These are phyloP conservation scores for Apiospora sp. DNA, from an alignment of 2,329 filamentous ascomycete species.

Conservation along the genomic window DNA sequence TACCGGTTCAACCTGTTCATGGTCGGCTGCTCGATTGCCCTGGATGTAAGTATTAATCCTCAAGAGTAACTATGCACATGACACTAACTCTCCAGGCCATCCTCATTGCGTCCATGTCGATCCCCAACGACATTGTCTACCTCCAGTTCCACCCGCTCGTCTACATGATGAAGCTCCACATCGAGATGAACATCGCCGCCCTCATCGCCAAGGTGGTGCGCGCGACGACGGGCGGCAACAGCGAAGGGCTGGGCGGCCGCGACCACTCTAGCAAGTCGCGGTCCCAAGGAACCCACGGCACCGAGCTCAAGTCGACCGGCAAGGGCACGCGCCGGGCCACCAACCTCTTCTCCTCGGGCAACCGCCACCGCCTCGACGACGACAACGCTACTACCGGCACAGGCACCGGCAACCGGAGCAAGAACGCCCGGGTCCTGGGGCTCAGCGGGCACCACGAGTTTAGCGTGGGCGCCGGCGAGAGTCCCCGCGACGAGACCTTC, in stretches of 20 bases:
- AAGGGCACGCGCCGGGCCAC: conserved; percentile 22
- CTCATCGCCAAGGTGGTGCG: conserved; percentile 30
- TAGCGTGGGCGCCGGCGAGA: background rate
- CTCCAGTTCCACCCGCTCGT: conserved; percentile 51
- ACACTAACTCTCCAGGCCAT: conserved; percentile 31
- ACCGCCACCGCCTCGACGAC: background rate
- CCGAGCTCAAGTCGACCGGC: conserved; percentile 1
- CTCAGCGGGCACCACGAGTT: conserved; percentile 6
- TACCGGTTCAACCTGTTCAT: conserved; percentile 55
- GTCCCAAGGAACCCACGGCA: background rate
- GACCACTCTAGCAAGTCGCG: background rate
- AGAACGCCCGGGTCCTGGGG: conserved; percentile 27
- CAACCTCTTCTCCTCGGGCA: background rate
- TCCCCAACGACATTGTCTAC: conserved; percentile 54
- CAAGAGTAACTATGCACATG: no score
- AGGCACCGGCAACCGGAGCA: conserved; percentile 21
- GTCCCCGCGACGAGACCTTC: background rate
- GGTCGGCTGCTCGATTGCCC: conserved; percentile 52
- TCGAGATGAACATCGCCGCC: conserved; percentile 31
- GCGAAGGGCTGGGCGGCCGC: background rate
- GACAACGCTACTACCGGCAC: conserved; percentile 12
- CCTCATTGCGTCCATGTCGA: conserved; percentile 53
- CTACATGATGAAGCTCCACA: conserved; percentile 49
- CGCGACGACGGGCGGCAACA: conserved; percentile 7
- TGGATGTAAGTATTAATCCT: conserved; percentile 45